A percentile compares a stretch with the other conserved stretches of the same genome.
phyloP scores from a whole-genome alignment of 1,284 basidiomycete genomes.

The Exobasidium rhododendri region DNA sequence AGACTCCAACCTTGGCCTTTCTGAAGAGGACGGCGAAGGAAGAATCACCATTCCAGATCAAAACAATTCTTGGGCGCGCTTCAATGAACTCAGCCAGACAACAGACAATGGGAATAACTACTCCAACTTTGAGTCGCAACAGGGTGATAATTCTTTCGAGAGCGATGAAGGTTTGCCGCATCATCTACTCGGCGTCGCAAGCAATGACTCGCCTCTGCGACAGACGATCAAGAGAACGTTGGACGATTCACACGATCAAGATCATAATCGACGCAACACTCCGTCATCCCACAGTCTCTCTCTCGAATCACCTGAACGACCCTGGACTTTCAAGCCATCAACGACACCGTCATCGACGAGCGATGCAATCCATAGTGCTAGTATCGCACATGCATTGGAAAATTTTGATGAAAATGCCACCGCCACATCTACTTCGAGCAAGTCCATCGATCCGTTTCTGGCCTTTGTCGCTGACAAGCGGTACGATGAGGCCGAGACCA shows the following conservation, averaged over 20 bases:
- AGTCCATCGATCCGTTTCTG: slow-evolving; percentile 30
- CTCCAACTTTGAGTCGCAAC: no score
- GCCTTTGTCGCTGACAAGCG: slow-evolving; percentile 35
- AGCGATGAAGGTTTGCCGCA: slow-evolving; percentile 1
- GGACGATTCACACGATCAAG: neutral
- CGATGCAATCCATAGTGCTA: neutral
- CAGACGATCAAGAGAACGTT: neutral
- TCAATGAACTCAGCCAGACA: neutral
- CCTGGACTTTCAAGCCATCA: no score
- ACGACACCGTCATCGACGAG: no score
- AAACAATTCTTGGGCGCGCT: no score
- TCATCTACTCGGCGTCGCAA: neutral
- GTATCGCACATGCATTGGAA: neutral
- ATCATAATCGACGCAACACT: neutral
- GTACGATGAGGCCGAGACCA: slow-evolving; percentile 19
- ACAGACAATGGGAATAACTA: neutral
- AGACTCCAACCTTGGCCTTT: neutral
- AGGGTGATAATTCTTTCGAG: neutral
- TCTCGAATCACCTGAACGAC: slow-evolving; percentile 6
- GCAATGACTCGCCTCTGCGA: neutral
- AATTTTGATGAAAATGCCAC: neutral
- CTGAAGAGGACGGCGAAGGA: neutral
- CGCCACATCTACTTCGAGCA: neutral
- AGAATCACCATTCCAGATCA: neutral
- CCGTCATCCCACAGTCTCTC: neutral